Evolutionary conservation across 805 yeast genomes (phyloP).

Genomic region (Isabelozyma rhagii): DNA sequence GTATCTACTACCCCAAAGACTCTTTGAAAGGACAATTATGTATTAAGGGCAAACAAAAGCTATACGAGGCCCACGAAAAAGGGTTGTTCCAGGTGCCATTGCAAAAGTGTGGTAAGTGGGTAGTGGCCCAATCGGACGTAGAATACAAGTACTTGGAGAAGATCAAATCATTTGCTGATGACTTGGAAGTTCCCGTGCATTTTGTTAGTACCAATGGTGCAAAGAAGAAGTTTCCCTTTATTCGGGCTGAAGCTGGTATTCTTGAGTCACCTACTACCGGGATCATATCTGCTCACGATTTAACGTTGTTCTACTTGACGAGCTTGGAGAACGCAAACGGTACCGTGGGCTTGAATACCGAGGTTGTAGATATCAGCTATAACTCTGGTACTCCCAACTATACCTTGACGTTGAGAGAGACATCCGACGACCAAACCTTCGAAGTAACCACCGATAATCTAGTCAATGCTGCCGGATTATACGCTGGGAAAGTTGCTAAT

Average conservation of each 20-base stretch:
- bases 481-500: conserved; percentile 71
- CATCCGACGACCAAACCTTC: conserved; percentile 26
- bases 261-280: conserved; percentile 82
- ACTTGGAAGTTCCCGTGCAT: conserved; percentile 55
- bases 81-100: conserved; percentile 46
- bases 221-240: conserved; percentile 57
- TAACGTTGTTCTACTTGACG: conserved; percentile 58
- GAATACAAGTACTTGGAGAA: conserved; percentile 59
- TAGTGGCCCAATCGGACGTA: conserved; percentile 72
- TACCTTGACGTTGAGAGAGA: conserved; percentile 22
- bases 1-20: conserved; percentile 72
- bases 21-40: conserved; percentile 70
- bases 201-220: conserved; percentile 49
- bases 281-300: conserved; percentile 76
- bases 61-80: conserved; percentile 51
- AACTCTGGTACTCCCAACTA: conserved; percentile 17
- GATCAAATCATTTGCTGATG: conserved; percentile 48
- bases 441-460: conserved; percentile 53
- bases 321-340: conserved; percentile 57
- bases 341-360: conserved; percentile 60
- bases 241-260: conserved; percentile 58
- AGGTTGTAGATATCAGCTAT: conserved; percentile 43
- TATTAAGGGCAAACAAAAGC: conserved; percentile 65
- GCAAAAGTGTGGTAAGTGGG: conserved; percentile 74
- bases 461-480: conserved; percentile 76